phyloP scores from a whole-genome alignment of 2,329 filamentous ascomycete species.

The Epicoccum nigrum region DNA sequence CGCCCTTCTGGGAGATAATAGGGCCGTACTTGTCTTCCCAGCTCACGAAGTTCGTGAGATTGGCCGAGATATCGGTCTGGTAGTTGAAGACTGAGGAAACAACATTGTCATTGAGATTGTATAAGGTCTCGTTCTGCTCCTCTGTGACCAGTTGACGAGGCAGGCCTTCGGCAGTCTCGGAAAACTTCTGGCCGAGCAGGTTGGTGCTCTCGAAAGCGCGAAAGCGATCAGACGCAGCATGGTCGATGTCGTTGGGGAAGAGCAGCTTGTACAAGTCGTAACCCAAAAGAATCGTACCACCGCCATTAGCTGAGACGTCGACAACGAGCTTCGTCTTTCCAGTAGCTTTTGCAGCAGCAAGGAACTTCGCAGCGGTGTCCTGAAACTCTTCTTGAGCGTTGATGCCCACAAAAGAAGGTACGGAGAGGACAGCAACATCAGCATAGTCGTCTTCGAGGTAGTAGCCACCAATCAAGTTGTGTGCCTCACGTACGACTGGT shows the following conservation, averaged over 20 bases:
- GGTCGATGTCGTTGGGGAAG: constrained; percentile 56
- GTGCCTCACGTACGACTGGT: constrained; percentile 49
- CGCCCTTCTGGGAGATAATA: constrained; percentile 49
- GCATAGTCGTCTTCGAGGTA: constrained; percentile 54
- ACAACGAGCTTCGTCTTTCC: constrained; percentile 67
- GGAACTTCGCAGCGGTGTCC: constrained; percentile 49
- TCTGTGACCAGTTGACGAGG: constrained; percentile 39
- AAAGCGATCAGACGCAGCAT: constrained; percentile 59
- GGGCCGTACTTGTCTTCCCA: constrained; percentile 57
- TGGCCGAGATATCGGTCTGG: constrained; percentile 54
- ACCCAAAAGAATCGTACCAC: constrained; percentile 64
- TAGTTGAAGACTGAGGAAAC: constrained; percentile 55
- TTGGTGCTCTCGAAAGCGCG: constrained; percentile 57
- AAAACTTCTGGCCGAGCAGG: constrained; percentile 52
- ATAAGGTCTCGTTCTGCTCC: constrained; percentile 47
- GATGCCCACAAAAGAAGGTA: constrained; percentile 51
- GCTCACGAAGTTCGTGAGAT: constrained; percentile 56
- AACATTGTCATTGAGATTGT: constrained; percentile 37
- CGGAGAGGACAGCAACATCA: constrained; percentile 54
- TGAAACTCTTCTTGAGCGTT: constrained; percentile 48
- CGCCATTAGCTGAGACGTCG: constrained; percentile 64
- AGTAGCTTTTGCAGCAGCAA: constrained; percentile 52
- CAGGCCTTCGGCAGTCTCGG: constrained; percentile 38
- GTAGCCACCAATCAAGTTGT: constrained; percentile 56
- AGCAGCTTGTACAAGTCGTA: constrained; percentile 67